phyloP scores from a whole-genome alignment of 768 basidiomycete species.

The Cubamyces lactineus region DNA sequence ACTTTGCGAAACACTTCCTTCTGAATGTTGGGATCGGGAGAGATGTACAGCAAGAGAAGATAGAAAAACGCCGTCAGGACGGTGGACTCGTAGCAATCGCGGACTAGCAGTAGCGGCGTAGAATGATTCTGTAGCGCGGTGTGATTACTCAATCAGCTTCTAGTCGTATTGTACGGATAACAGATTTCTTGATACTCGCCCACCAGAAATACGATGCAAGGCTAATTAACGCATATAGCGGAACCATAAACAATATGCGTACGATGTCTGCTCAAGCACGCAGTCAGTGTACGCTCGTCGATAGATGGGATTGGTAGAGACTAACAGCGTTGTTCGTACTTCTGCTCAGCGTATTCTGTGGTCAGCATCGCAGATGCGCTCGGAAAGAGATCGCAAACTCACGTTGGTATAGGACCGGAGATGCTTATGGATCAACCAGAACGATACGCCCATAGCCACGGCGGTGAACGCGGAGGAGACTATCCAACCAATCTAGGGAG shows the following conservation, averaged over 20 bases:
- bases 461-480: conserved; percentile 61
- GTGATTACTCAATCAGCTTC: background rate
- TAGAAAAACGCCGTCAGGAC: conserved; percentile 81
- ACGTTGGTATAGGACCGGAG: conserved; percentile 74
- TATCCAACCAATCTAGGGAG: conserved; percentile 67
- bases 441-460: conserved; percentile 57
- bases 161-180: background rate
- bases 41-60: conserved; percentile 71
- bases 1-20: conserved; percentile 58
- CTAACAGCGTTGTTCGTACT: conserved; percentile 70
- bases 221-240: conserved; percentile 70
- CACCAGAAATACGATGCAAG: conserved; percentile 73
- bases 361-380: background rate
- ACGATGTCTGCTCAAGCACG: conserved; percentile 55
- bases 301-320: conserved; percentile 1
- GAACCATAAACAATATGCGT: conserved; percentile 78
- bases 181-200: conserved; percentile 42
- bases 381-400: conserved; percentile 26
- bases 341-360: conserved; percentile 41
- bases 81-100: conserved; percentile 78
- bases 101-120: conserved; percentile 66
- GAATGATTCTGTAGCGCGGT: conserved; percentile 54
- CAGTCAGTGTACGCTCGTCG: background rate
- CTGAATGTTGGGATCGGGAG: conserved; percentile 63
- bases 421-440: conserved; percentile 78